These are phyloP conservation scores for Suhomyces vadensis DNA, from an alignment of 805 yeast species.

Conservation along the genomic window DNA sequence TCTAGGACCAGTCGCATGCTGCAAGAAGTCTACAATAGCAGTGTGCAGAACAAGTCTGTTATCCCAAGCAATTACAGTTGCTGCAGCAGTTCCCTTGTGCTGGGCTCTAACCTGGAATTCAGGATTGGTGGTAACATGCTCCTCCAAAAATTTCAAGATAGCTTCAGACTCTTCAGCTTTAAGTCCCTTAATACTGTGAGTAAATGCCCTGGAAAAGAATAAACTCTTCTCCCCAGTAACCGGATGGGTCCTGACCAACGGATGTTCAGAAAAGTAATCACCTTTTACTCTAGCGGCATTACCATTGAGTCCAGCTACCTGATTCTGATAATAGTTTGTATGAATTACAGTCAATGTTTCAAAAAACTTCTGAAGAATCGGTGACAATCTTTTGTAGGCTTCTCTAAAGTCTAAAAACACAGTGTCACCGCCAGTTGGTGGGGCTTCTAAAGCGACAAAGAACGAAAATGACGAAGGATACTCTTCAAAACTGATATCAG, in stretches of 20 bases:
- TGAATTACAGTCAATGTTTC: conserved; percentile 26
- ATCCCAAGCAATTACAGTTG: conserved; percentile 29
- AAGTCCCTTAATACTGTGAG: conserved; percentile 24
- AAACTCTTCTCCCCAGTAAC: conserved; percentile 28
- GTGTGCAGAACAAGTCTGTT: conserved; percentile 26
- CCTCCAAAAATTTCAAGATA: conserved; percentile 22
- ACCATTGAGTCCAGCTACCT: conserved; percentile 15
- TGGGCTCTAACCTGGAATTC: conserved; percentile 28
- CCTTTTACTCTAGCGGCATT: conserved; percentile 19
- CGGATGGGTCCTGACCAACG: conserved; percentile 31
- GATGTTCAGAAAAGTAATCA: conserved; percentile 26
- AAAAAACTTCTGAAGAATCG: conserved; percentile 21
- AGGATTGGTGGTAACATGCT: conserved; percentile 23
- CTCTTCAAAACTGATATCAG: conserved; percentile 27
- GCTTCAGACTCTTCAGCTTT: conserved; percentile 24
- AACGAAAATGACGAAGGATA: conserved; percentile 27
- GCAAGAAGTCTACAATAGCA: conserved; percentile 24
- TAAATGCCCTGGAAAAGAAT: conserved; percentile 23
- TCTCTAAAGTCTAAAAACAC: conserved; percentile 27
- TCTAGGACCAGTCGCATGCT: conserved; percentile 22
- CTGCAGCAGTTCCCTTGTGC: conserved; percentile 24
- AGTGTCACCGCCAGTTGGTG: conserved; percentile 29
- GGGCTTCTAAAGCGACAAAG: conserved; percentile 28
- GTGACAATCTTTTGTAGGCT: conserved; percentile 27
- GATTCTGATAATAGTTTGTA: conserved; percentile 24